A percentile compares a stretch with the other conserved stretches of the same genome.
Evolutionary conservation across 306 rosid genomes (phyloP).

Genomic region (Quercus ilex): DNA sequence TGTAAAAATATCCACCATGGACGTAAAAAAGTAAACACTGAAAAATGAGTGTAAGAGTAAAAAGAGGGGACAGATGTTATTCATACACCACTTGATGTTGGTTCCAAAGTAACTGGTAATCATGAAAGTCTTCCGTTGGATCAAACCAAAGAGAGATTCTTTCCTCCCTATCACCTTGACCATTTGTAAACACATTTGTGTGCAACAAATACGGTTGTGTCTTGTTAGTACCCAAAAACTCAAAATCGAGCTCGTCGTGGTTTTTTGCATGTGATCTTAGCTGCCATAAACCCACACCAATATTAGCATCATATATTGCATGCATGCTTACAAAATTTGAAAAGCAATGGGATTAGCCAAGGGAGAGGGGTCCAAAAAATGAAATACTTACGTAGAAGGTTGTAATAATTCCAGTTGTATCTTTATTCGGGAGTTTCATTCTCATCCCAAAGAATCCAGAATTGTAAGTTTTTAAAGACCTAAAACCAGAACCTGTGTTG

Average conservation of each 20-base stretch:
- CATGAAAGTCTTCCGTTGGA: conserved; percentile 20
- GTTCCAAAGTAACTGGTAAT: conserved; percentile 26
- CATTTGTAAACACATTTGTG: conserved; percentile 24
- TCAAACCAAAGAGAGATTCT: conserved; percentile 19
- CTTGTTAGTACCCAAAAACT: conserved; percentile 15
- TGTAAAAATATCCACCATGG: no score
- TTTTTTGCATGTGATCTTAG: neutral
- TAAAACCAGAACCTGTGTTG: conserved; percentile 1
- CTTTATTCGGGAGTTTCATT: neutral
- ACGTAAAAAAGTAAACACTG: no score
- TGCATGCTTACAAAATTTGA: no score
- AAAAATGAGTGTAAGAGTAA: neutral
- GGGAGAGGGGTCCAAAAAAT: no score
- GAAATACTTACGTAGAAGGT: neutral
- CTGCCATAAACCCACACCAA: conserved; percentile 1
- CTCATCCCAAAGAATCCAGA: neutral
- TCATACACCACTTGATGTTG: conserved; percentile 22
- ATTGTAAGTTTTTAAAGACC: neutral
- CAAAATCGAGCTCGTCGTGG: conserved; percentile 36
- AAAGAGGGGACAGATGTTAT: no score
- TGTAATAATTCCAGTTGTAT: conserved; percentile 1
- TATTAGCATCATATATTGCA: no score
- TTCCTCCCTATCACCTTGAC: conserved; percentile 18
- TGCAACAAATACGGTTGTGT: conserved; percentile 4
- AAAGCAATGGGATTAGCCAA: no score